Base-by-base conservation (phyloP, 768 basidiomycete genomes). In the Royoungia palumana region DNA sequence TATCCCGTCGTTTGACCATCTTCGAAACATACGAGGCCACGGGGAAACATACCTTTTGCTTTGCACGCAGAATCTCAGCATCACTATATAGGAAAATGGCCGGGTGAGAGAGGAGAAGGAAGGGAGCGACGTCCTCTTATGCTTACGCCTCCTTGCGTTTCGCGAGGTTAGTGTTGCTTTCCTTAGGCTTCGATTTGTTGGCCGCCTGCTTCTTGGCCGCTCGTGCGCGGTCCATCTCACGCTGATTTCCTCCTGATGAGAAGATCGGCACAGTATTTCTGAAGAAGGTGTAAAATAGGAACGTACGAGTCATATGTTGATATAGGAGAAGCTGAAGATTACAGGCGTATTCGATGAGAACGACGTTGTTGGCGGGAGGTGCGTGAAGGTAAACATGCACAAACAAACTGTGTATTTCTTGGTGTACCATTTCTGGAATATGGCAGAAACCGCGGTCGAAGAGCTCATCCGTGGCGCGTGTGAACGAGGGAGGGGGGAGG, bases 61-160 rank as follows among this genome's bases (percentile, higher is more conserved):
- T 91, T 52, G 81, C 80, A 48, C 84, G 77, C 51, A 91, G 65
- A 38, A 79, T 78, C 58, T 84, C 84, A 36, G 89, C 87, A 66
- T 91, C 87, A 49, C 89, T 91, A 61, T 17, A 40, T 41, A 51
- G 32, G 63, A 52, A 55, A 55, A 53, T 32, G 49, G 55, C 57
- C 61, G 47, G 58, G 50, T 64, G 58, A 64, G 57, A 51, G 44
- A 58, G 47, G 32, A 55, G 49, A 55, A 54, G 46, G 47, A 44
- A 20, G 32, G 39, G 47, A 54, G 49, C 43, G 47, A 41, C 50
- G 44, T 49, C 27, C 28, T 28, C 38, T 36, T 44, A 34, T 61
- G 80, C 86, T 70, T 72, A 89, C 88, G 72, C 73, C 72, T 89
- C 87, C 70, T 83, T 85, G 59, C 88, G 80, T 68, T 86, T 83